Evolutionary conservation across 441 rosid genomes (phyloP).

Genomic region (Pelargonium australe): DNA sequence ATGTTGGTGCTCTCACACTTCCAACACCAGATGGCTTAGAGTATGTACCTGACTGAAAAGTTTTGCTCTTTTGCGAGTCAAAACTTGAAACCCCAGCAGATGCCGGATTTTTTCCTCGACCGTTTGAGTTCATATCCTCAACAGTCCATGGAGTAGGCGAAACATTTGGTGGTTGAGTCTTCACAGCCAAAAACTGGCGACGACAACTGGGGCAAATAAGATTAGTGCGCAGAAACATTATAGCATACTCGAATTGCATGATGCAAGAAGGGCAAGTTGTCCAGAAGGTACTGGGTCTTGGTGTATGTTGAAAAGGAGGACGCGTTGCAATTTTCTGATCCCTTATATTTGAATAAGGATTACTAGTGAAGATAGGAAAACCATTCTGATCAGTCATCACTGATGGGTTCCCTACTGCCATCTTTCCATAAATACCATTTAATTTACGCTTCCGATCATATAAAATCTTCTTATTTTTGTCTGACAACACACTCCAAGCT

Average conservation of each 20-base stretch:
- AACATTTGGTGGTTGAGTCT: constrained; percentile 30
- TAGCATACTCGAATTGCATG: constrained; percentile 39
- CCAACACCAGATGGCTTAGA: constrained; percentile 23
- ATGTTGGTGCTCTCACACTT: constrained; percentile 8
- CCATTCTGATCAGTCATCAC: constrained; percentile 29
- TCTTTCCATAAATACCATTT: constrained; percentile 13
- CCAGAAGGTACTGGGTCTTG: constrained; percentile 40
- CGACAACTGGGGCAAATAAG: constrained; percentile 40
- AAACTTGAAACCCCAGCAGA: constrained; percentile 22
- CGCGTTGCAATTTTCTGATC: constrained; percentile 21
- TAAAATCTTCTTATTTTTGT: constrained; percentile 35
- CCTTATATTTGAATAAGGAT: constrained; percentile 20
- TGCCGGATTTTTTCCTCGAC: constrained; percentile 13
- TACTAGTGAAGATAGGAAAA: constrained; percentile 22
- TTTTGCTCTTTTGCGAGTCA: constrained; percentile 17
- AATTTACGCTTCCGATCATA: constrained; percentile 46
- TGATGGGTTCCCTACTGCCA: constrained; percentile 20
- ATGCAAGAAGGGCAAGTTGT: constrained; percentile 45
- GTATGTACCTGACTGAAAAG: constrained; percentile 26
- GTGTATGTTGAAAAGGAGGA: constrained; percentile 19
- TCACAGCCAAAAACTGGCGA: constrained; percentile 39
- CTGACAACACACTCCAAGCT: constrained; percentile 51
- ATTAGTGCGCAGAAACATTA: constrained; percentile 28
- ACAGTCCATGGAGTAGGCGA: constrained; percentile 24
- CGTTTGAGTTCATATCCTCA: constrained; percentile 15